phyloP scores from a whole-genome alignment of 257 asterid genomes.

The Scutellaria barbata region DNA sequence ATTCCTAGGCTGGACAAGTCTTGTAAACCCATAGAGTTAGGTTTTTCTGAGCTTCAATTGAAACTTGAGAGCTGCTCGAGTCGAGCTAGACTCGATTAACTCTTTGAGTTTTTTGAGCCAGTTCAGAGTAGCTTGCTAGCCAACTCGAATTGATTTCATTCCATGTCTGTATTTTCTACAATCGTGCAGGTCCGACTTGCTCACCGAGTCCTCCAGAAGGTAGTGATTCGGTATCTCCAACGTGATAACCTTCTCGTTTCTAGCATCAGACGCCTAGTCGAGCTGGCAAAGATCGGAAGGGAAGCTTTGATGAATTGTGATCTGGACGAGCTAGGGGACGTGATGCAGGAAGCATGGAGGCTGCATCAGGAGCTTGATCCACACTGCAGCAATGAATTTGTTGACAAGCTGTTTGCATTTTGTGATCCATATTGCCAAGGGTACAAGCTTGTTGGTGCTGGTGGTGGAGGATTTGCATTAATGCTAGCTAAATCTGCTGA shows the following conservation, averaged over 20 bases:
- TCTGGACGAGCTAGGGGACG: slow-evolving; percentile 70
- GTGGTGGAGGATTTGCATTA: slow-evolving; percentile 97
- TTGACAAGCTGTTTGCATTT: slow-evolving; percentile 75
- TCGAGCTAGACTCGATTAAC: no score
- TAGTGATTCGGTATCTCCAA: slow-evolving; percentile 86
- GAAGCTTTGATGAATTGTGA: slow-evolving; percentile 89
- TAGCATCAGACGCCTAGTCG: slow-evolving; percentile 90
- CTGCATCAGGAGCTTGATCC: slow-evolving; percentile 99
- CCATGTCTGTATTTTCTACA: neutral
- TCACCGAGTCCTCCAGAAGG: slow-evolving; percentile 92
- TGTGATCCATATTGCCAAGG: slow-evolving; percentile 71
- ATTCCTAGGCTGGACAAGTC: no score
- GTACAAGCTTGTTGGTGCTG: slow-evolving; percentile 97
- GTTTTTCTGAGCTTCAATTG: no score
- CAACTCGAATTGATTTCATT: neutral
- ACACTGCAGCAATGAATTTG: slow-evolving; percentile 84
- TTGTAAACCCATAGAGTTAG: no score
- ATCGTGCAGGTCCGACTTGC: slow-evolving; percentile 86
- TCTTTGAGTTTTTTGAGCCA: no score
- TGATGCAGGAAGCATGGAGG: slow-evolving; percentile 93
- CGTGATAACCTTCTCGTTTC: slow-evolving; percentile 86
- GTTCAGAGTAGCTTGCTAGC: no score
- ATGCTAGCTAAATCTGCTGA: slow-evolving; percentile 71
- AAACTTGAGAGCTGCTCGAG: no score
- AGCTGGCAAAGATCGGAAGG: slow-evolving; percentile 85